Evolutionary conservation across 148 eudicot genomes (phyloP).

Genomic region (Suaeda aralocaspica): DNA sequence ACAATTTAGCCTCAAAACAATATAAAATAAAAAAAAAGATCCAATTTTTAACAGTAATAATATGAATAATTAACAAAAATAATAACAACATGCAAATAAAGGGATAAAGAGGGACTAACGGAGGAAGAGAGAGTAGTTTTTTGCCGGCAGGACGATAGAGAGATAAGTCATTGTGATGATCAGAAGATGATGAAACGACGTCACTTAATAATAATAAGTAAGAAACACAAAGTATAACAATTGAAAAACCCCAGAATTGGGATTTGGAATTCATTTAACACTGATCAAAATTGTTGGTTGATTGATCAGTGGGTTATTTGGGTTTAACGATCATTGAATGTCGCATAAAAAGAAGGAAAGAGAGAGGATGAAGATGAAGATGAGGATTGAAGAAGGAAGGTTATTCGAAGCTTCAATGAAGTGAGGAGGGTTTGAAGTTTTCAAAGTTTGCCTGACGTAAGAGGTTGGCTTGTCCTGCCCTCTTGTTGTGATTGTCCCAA

Average conservation of each 20-base stretch:
- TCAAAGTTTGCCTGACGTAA: neutral
- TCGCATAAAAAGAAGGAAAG: no score
- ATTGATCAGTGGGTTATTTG: neutral
- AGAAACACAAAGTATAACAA: neutral
- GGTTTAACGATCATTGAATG: neutral
- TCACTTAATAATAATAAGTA: neutral
- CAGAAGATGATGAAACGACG: conserved; percentile 22
- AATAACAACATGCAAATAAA: neutral
- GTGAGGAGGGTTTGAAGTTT: neutral
- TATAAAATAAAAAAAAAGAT: no score
- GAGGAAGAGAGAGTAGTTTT: conserved; percentile 19
- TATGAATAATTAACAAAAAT: neutral
- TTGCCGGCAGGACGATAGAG: conserved; percentile 11
- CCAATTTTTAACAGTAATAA: neutral
- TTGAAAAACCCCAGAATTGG: conserved; percentile 11
- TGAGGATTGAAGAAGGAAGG: neutral
- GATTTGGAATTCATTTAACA: conserved; percentile 20
- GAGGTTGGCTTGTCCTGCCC: neutral
- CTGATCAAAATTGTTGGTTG: neutral
- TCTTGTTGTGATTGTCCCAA: neutral
- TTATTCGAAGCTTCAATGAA: conserved; percentile 3
- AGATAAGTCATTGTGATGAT: neutral
- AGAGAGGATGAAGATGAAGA: no score
- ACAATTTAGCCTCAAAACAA: neutral
- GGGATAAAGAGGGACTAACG: conserved; percentile 11